Evolutionary conservation across 192 early-diverging fungal species (phyloP), one percentile per base, ranked within the genome.

Genomic region (Gamsiella multidivaricata): DNA sequence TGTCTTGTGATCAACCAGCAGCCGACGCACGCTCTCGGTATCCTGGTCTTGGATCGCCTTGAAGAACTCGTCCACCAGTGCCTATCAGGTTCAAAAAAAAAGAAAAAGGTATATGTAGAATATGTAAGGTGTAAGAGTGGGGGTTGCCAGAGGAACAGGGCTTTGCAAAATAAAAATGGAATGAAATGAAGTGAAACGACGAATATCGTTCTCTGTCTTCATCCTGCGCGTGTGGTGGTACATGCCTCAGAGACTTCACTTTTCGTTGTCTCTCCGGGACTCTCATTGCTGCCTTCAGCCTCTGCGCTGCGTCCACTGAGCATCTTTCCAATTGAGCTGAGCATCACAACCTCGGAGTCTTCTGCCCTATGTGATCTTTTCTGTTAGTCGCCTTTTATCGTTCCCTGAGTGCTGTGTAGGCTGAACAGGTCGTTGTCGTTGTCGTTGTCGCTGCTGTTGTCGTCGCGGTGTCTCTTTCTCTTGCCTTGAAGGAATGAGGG

Each of bases 1-100:
- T 18, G 68, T 54, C 28, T 76, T 67, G 55, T 83, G 61, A 43
- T 74, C 70, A 1, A 60, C 50, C 46, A 83, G 34, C 25, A 83
- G 69, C 12, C 15, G 60, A 4, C 82, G 71, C 7, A 83, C 82
- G 31, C n/a, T 41, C 7, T 80, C 70, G n/a, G 68, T 62, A 34
- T 83, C 67, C n/a, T 70, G 70, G 11, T 69, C 62, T 18, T 70
- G 73, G 34, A 83, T 81, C 20, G 82, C 79, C 1, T 51, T 41
- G 53, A 83, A 81, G 51, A 69, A 83, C 61, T 64, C 65, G 26
- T 64, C 37, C 23, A 50, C 36, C 12, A 78, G n/a, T 8, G 7
- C 14, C 74, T 78, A 59, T 10, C 51, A 36, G 34, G n/a, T 29
- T 31, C 31, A 33, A 34, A 22, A 31, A n/a, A n/a, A n/a, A n/a